Conservation (phyloP, 148 eudicot genomes). For the Salicornia ramosissima region DNA sequence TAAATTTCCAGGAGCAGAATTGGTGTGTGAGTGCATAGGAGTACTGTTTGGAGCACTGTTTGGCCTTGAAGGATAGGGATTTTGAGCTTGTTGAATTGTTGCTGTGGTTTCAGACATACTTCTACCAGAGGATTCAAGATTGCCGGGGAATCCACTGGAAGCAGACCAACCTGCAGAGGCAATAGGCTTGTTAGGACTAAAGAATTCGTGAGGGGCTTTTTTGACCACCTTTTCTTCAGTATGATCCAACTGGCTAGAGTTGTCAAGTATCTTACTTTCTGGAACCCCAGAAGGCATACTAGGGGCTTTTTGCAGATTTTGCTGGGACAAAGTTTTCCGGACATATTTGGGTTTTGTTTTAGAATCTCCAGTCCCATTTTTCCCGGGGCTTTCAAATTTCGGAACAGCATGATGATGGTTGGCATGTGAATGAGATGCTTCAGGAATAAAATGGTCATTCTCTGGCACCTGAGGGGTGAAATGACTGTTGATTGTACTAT, state of each 20-base stretch:
- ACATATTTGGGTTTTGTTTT: slow-evolving; percentile 38
- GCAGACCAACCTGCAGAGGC: slow-evolving; percentile 35
- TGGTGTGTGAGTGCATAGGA: slow-evolving; percentile 26
- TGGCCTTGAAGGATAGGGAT: slow-evolving; percentile 35
- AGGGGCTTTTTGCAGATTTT: slow-evolving; percentile 35
- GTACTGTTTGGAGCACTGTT: slow-evolving; percentile 20
- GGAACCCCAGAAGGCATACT: slow-evolving; percentile 28
- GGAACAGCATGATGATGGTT: slow-evolving; percentile 27
- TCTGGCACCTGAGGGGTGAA: slow-evolving; percentile 13
- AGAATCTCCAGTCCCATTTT: slow-evolving; percentile 22
- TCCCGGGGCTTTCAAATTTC: slow-evolving; percentile 31
- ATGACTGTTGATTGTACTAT: not conserved
- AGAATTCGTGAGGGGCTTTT: slow-evolving; percentile 42
- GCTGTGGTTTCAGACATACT: slow-evolving; percentile 25
- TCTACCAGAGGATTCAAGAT: slow-evolving; percentile 36
- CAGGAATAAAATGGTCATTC: slow-evolving; percentile 28
- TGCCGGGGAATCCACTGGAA: slow-evolving; percentile 33
- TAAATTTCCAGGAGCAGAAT: slow-evolving; percentile 36
- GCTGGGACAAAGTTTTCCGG: slow-evolving; percentile 39
- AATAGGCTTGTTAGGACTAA: slow-evolving; percentile 34
- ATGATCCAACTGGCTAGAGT: slow-evolving; percentile 30
- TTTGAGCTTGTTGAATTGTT: slow-evolving; percentile 36
- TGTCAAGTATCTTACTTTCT: slow-evolving; percentile 31
- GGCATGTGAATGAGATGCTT: slow-evolving; percentile 28
- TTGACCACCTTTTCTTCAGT: slow-evolving; percentile 27